phyloP scores from a whole-genome alignment of 176 grass and related monocot species.

The Cocos nucifera region DNA sequence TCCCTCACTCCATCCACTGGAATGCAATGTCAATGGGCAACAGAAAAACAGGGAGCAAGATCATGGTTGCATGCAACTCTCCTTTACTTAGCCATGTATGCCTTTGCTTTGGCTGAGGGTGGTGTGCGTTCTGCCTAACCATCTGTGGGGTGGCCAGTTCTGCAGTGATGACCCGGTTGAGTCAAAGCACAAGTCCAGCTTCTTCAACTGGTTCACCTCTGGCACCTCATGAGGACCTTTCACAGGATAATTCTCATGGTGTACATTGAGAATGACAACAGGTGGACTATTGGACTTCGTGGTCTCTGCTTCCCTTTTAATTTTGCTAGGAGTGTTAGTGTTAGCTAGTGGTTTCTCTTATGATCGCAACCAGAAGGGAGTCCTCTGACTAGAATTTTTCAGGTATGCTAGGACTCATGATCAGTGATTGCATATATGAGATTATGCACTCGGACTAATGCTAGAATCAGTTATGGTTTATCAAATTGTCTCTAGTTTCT shows the following conservation, averaged over 20 bases:
- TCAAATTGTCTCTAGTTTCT: too few species aligned
- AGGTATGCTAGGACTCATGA: constrained; percentile 26
- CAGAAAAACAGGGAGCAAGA: constrained; percentile 22
- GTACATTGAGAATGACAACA: constrained; percentile 49
- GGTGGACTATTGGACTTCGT: constrained; percentile 44
- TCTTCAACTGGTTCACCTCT: constrained; percentile 81
- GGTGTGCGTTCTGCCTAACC: constrained; percentile 38
- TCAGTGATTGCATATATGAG: not conserved
- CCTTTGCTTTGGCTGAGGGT: constrained; percentile 51
- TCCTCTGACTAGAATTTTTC: constrained; percentile 48
- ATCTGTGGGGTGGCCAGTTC: constrained; percentile 51
- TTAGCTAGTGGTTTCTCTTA: constrained; percentile 42
- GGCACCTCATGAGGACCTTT: constrained; percentile 45
- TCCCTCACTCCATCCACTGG: constrained; percentile 40
- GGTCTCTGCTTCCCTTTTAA: constrained; percentile 24
- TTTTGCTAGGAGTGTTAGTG: constrained; percentile 33
- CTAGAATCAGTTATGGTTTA: too few species aligned
- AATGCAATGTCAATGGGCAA: constrained; percentile 21
- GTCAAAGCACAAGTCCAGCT: constrained; percentile 42
- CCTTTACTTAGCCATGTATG: constrained; percentile 52
- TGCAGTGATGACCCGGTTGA: constrained; percentile 29
- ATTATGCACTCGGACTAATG: too few species aligned
- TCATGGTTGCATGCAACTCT: constrained; percentile 42
- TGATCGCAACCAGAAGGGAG: constrained; percentile 50
- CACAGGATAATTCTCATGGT: constrained; percentile 43